Conservation (phyloP, 805 yeast genomes). For the Schwanniomyces pseudopolymorphus region DNA sequence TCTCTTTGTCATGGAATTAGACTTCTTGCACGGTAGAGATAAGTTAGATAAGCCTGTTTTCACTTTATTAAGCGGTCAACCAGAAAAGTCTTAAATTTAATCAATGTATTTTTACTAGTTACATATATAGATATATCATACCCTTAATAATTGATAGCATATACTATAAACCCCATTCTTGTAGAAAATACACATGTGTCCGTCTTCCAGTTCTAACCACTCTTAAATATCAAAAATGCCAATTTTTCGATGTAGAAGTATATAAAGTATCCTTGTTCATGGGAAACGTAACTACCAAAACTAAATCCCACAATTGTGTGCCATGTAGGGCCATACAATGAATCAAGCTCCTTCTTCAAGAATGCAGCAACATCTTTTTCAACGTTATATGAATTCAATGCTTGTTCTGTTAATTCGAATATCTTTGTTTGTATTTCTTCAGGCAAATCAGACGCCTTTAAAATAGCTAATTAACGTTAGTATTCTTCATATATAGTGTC, state of each 20-base stretch:
- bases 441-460: conserved; percentile 45
- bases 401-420: conserved; percentile 46
- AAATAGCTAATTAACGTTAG: conserved; percentile 30
- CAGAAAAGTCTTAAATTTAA: conserved; percentile 40
- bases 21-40: conserved; percentile 91
- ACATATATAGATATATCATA: background rate
- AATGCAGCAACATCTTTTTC: conserved; percentile 66
- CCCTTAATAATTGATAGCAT: background rate
- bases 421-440: conserved; percentile 54
- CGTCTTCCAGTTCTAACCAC: conserved; percentile 39
- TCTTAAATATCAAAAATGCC: conserved; percentile 70
- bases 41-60: conserved; percentile 83
- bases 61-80: conserved; percentile 84
- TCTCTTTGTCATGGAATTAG: conserved; percentile 89
- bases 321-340: conserved; percentile 69
- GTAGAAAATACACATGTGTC: background rate
- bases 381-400: conserved; percentile 41
- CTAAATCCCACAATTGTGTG: conserved; percentile 79
- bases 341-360: conserved; percentile 67
- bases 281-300: conserved; percentile 79
- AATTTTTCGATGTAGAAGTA: conserved; percentile 69
- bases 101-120: background rate
- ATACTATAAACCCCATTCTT: background rate
- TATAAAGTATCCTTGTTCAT: conserved; percentile 69
- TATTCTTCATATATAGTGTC: background rate